Evolutionary conservation across 306 rosid species (phyloP), one percentile per base, ranked within the genome.

Genomic region (Quercus bicolor): DNA sequence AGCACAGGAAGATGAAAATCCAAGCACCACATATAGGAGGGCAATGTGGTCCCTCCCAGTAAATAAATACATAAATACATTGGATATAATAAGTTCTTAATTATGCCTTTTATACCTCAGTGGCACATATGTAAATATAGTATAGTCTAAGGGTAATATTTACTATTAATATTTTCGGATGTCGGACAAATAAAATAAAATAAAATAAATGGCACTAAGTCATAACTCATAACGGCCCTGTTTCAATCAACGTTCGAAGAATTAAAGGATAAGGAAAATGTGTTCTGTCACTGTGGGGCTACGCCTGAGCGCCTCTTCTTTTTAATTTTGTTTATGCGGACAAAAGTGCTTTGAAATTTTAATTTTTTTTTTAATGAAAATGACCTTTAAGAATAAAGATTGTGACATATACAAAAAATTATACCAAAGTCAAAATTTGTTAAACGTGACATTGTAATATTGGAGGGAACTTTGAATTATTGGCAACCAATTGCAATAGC

Each of bases 381-480:
- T 4, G 72, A 81, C 72, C 24, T 68, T 40, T 40, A 34, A 6
- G 40, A 6, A 34, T 34, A 6, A 70, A 74, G 48, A 65, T 16
- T 19, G 73, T 73, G 55, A 34, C 59, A 55, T 65, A 7, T 23
- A 68, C 40, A 68, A 56, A 40, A 19, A 54, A 40, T 40, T 64
- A 48, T 14, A 31, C 6, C 0, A 14, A 56, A 56, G 79, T 80
- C 75, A 68, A 75, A 54, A 43, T 70, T 64, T 68, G 56, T 21
- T 74, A 26, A 40, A 68, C 84, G 84, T 55, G 76, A 73, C 70
- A 28, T 15, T 20, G 61, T 5, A 53, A 54, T 31, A 53, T 26
- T 43, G 83, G 75, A 75, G 75, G 84, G 75, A 55, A 68, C 29
- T 54, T 68, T 57, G 52, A 66, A 34, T 2, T 8, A 9, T 16